Evolutionary conservation across 148 eudicot genomes (phyloP), one percentile per base, ranked within the genome.

Genomic region (Persicaria maculosa): DNA sequence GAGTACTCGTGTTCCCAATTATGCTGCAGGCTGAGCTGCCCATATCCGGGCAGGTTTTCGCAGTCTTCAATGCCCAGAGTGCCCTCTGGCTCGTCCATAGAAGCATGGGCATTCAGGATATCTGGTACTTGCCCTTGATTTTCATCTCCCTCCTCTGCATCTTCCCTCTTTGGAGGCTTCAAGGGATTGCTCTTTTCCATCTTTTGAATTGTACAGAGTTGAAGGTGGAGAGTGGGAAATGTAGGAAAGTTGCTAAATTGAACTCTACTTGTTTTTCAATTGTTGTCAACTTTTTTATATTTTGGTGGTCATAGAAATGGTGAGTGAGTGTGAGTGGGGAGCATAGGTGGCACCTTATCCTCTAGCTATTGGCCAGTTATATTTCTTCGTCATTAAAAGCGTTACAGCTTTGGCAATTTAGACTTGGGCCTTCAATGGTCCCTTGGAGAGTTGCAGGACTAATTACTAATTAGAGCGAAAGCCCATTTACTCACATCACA

Each of bases 331-430:
- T 22, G 25, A 22, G 25, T 22, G 67, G 43, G 67, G 43, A 4
- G 67, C 43, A 25, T 59, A 72, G 12, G 79, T 83, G 83, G 82
- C 82, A 75, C 67, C 86, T 81, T 83, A 85, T 85, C 88, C 57
- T 84, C 70, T 80, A 70, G 64, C 71, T 44, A 82, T 78, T 82
- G 85, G 88, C 19, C 74, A 57, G 36, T 43, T 20, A 19, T 20
- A 22, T 9, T 9, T 25, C 67, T 22, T 59, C 40, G 67, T 58
- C 67, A 59, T 22, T 40, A 59, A 59, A 59, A 25, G 67, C 19
- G 67, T 22, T 59, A 9, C 43, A 59, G 40, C 67, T 20, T 20
- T 59, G 67, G 43, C 67, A 59, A 14, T 59, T 57, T 59, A 12
- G 4, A 22, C 40, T n/a, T 59, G 67, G 43, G 43, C 67, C 43